phyloP scores from a whole-genome alignment of 2,329 filamentous ascomycete species.

The Epichloe uncinata region DNA sequence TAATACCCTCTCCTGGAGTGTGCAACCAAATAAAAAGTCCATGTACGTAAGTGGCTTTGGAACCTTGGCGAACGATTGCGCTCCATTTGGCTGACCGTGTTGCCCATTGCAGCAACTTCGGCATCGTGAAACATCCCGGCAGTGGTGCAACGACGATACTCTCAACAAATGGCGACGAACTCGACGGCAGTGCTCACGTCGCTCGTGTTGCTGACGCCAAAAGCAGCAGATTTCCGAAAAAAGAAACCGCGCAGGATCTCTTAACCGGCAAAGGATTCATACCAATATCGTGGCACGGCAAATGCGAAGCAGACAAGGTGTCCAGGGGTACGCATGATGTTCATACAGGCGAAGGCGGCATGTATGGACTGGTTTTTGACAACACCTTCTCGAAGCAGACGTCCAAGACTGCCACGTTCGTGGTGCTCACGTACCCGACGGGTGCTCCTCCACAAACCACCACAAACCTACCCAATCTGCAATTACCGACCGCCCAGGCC shows the following conservation, averaged over 20 bases:
- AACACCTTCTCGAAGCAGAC: conserved; percentile 96
- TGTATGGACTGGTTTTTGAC: conserved; percentile 95
- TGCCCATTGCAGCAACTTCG: conserved; percentile 57
- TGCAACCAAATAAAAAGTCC: conserved; percentile 96
- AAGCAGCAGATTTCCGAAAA: conserved; percentile 35
- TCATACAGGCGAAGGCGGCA: conserved; percentile 59
- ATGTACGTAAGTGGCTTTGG: conserved; percentile 45
- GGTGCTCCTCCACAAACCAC: conserved; percentile 63
- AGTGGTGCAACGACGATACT: conserved; percentile 40
- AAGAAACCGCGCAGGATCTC: conserved; percentile 50
- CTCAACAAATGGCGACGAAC: conserved; percentile 29
- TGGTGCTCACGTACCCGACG: conserved; percentile 86
- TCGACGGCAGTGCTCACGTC: conserved; percentile 31
- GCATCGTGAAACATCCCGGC: conserved; percentile 93
- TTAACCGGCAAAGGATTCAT: conserved; percentile 55
- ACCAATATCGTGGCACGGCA: conserved; percentile 73
- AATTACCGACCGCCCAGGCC: conserved; percentile 22
- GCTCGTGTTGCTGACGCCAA: conserved; percentile 31
- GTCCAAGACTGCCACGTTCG: conserved; percentile 89
- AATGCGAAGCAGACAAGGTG: conserved; percentile 93
- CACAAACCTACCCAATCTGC: conserved; percentile 51
- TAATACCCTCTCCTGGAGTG: conserved; percentile 92
- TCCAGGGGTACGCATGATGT: conserved; percentile 84
- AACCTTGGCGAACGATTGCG: not conserved
- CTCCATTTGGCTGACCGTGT: conserved; percentile 8